Base-by-base conservation (phyloP, 768 basidiomycete species). In the Boletellus emodensis region DNA sequence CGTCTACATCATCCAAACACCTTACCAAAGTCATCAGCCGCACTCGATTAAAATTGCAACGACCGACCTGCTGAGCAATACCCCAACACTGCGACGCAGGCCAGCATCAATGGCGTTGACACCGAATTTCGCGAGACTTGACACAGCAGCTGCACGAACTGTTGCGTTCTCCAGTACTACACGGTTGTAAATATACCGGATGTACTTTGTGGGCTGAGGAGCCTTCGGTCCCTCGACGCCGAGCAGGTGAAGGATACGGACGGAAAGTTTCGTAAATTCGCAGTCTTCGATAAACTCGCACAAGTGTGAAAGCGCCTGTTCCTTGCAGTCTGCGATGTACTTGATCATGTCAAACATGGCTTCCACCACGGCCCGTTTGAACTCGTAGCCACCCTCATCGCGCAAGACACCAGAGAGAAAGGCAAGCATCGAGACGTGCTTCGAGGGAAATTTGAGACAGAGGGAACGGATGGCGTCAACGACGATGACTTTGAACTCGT, bases 331-430 rank as follows among this genome's bases (percentile, higher is more conserved):
- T 40, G 76, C 74, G 61, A 99, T 97, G 72, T 83, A 98, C 66
- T 95, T 97, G 79, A 99, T 91, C 96, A 99, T 99, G 70, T 99
- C 96, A 66, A 99, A 98, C 65, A 99, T 98, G 17, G 96, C 95
- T 71, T 98, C 96, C 32, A 99, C 96, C 42, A 98, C 92, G 7
- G 96, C 92, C 40, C 94, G 92, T 73, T 99, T 99, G 79, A 97
- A 99, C 66, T 99, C 96, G 70, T 97, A 98, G 6, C 96, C 96
- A 49, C 96, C 96, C 71, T 99, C 96, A 62, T 99, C 96, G 40
- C 96, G 85, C 41, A 99, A 80, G 24, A 98, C 91, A 47, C 95
- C 93, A 40, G 93, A 94, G 30, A 99, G 79, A 84, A 99, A 99
- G 5, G 87, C 83, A 50, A 99, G 86, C 95, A 99, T 98, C 36